These are phyloP conservation scores for Tolypocladium tropicale DNA, from an alignment of 2,329 filamentous ascomycete species.

Conservation along the genomic window DNA sequence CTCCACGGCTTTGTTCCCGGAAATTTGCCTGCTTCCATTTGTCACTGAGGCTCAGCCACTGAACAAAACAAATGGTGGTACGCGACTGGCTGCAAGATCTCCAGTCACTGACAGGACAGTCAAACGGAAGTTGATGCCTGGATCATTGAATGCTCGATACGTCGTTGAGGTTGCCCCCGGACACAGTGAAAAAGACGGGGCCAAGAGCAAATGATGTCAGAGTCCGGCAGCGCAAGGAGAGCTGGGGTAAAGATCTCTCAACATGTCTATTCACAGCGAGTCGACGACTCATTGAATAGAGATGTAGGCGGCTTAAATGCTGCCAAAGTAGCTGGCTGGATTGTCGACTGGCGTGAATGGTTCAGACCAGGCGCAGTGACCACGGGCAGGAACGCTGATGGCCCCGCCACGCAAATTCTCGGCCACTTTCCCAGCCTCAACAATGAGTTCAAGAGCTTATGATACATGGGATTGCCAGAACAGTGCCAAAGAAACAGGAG, in stretches of 20 bases:
- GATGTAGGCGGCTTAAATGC: constrained; percentile 6
- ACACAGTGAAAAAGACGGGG: not conserved
- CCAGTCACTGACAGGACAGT: not conserved
- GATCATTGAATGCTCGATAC: not conserved
- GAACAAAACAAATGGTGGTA: not conserved
- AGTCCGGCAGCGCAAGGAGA: constrained; percentile 5
- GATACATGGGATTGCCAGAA: not conserved
- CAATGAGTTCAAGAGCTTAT: too few relatives aligned
- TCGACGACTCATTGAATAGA: constrained; percentile 22
- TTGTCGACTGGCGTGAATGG: not conserved
- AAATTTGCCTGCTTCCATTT: not conserved
- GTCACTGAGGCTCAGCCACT: not conserved
- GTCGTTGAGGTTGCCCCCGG: too few relatives aligned
- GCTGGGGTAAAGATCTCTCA: constrained; percentile 15
- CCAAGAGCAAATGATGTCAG: not conserved
- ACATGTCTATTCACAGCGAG: constrained; percentile 22
- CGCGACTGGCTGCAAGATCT: not conserved
- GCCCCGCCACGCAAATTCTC: not conserved
- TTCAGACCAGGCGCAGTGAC: not conserved
- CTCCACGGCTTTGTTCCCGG: not conserved
- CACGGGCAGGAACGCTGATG: not conserved
- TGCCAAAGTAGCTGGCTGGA: not conserved
- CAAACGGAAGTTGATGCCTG: not conserved
- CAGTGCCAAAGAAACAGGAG: not conserved
- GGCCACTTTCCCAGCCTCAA: too few relatives aligned